Base-by-base conservation (phyloP, 352 stramenopile species). In the Pythium dissimile region DNA sequence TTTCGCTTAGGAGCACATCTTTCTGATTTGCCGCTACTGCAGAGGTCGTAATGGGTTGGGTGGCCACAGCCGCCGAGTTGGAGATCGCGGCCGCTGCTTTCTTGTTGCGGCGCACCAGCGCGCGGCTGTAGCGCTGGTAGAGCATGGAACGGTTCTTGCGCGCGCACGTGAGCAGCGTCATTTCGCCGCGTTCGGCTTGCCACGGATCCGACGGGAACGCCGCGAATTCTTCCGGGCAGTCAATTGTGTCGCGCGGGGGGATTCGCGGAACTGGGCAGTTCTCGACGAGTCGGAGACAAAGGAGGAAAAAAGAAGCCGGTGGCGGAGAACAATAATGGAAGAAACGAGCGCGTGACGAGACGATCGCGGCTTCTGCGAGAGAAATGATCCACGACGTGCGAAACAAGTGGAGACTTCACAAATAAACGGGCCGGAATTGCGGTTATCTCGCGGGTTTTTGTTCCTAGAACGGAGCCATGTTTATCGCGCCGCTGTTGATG, bases 81-180 rank as follows among this genome's bases (percentile, higher is more conserved):
- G 35, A 41, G 6, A 45, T 56, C 32, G 58, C 62, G 24, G 21
- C 39, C 24, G 32, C 47, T 16, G 54, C 52, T 4, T 75, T 46
- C 24, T 59, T 35, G 31, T 77, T 60, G 44, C 73, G 73, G n/a
- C 67, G 76, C 12, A 56, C 47, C 24, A 71, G 28, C 0, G 67
- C 63, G 66, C 73, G 76, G 31, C 81, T 70, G 28, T 67, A 57
- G 44, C 68, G 68, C 41, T 76, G 73, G 68, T 59, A 80, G 43
- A 80, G 64, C 46, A 82, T 64, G 35, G 73, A 70, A 44, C 77
- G 77, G 58, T 87, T 65, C 27, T 77, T 75, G 28, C 69, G 73
- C 49, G 73, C 64, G 52, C 66, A 85, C 45, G 61, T 75, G 38
- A 87, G 71, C 37, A 87, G 61, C 45, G 77, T 73, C 77, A 87